Percentiles rank a stretch among this genome's conserved stretches.
Evolutionary conservation across 306 rosid genomes (phyloP).

Genomic region (Senna tora): DNA sequence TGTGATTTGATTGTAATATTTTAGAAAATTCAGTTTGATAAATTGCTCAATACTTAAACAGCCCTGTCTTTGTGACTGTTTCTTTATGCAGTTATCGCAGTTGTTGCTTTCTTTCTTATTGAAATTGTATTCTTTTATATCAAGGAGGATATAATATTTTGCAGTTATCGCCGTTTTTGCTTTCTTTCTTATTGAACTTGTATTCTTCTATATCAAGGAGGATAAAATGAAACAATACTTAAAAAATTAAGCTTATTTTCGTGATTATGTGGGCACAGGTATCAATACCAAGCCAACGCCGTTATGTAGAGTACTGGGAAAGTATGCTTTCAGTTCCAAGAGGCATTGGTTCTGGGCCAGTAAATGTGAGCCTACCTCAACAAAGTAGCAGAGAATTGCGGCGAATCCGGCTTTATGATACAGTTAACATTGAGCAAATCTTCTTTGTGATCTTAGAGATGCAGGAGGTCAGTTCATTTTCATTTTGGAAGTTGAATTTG

Average conservation of each 20-base stretch:
- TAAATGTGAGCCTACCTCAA: constrained; percentile 60
- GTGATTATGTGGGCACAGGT: constrained; percentile 58
- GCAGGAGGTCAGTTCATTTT: constrained; percentile 61
- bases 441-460: constrained; percentile 78
- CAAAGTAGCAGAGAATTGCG: constrained; percentile 78
- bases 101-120: constrained; percentile 2
- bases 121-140: neutral
- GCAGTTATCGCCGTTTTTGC: neutral
- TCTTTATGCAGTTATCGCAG: neutral
- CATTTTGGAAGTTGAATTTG: neutral
- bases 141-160: neutral
- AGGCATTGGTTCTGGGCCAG: constrained; percentile 43
- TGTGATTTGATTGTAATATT: neutral
- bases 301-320: constrained; percentile 78
- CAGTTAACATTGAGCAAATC: constrained; percentile 61
- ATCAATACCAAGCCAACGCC: constrained; percentile 98
- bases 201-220: constrained; percentile 1
- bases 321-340: constrained; percentile 56
- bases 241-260: constrained; percentile 3
- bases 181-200: neutral
- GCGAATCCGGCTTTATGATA: constrained; percentile 82
- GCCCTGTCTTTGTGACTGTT: neutral
- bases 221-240: neutral
- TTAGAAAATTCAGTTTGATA: neutral
- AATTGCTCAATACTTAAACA: neutral